These are phyloP conservation scores for Candida tropicalis DNA, from an alignment of 1,139 yeast genomes.

Conservation along the genomic window DNA sequence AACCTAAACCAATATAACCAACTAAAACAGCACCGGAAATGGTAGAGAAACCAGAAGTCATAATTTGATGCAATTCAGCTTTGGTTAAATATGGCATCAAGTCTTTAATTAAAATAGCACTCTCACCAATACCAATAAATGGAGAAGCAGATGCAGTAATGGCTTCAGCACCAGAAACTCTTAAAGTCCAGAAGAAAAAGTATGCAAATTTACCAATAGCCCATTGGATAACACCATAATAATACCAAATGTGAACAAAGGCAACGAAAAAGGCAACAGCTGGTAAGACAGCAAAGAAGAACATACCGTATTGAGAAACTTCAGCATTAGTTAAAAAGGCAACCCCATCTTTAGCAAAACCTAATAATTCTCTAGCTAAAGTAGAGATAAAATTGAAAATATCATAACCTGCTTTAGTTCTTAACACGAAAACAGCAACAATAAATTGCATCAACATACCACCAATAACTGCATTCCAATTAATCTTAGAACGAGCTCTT, in stretches of 20 bases:
- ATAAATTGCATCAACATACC: constrained; percentile 67
- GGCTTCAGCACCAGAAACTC: constrained; percentile 68
- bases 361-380: constrained; percentile 60
- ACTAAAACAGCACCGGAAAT: constrained; percentile 69
- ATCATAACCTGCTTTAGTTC: constrained; percentile 65
- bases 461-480: constrained; percentile 65
- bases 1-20: constrained; percentile 65
- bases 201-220: constrained; percentile 58
- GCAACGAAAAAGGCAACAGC: constrained; percentile 68
- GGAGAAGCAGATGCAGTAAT: constrained; percentile 73
- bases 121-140: constrained; percentile 70
- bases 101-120: constrained; percentile 64
- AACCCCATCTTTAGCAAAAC: constrained; percentile 65
- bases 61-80: constrained; percentile 66
- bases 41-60: constrained; percentile 70
- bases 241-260: constrained; percentile 62
- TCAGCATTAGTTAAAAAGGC: constrained; percentile 55
- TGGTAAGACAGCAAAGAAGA: constrained; percentile 64
- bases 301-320: constrained; percentile 45
- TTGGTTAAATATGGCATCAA: constrained; percentile 62
- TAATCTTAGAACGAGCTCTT: constrained; percentile 45
- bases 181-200: constrained; percentile 64
- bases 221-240: constrained; percentile 67
- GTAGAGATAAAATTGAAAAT: constrained; percentile 63
- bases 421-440: constrained; percentile 61